Evolutionary conservation across 768 basidiomycete genomes (phyloP), one percentile per base, ranked within the genome.

Genomic region (Candolleomyces aberdarensis): DNA sequence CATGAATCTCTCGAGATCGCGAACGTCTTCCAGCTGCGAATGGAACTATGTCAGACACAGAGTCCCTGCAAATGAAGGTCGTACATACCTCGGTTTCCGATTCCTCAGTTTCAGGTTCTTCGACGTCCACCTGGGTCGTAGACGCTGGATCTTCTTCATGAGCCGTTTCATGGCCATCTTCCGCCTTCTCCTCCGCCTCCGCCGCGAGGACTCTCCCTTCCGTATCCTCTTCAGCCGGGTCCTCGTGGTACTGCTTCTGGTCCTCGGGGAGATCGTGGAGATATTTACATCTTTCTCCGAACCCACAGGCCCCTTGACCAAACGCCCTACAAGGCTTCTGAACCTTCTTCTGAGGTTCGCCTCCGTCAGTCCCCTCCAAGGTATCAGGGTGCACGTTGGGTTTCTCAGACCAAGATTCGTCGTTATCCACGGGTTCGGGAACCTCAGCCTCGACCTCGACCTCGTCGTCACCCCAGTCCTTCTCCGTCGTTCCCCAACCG

Each of bases 291-390:
- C 51, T 48, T 31, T 74, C 73, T 13, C 73, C 74, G 11, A 22
- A 62, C 11, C 6, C 10, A 54, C 77, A 78, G 63, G 69, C 66
- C 9, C 76, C 76, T 63, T 78, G 75, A 1, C 72, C 74, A 64
- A 70, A 76, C 20, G 57, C 64, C 59, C 67, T 72, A 62, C 77
- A 79, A 22, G 72, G 72, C 22, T 66, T 59, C 54, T 71, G 63
- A 3, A 65, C 63, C 56, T 68, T 69, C 14, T 8, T 29, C 6
- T 15, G 19, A 17, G 15, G 17, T 19, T 43, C 54, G 40, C 19
- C 19, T 36, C 22, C 54, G 9, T 43, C 54, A 22, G 15, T 22
- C 26, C 64, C 57, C 6, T 60, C 57, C 68, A 67, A 69, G 19
- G 56, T 36, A 19, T 60, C 32, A 15, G 61, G 51, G 59, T 64